Evolutionary conservation across 768 basidiomycete genomes (phyloP), one percentile per base, ranked within the genome.

Genomic region (Favolaschia claudopus): DNA sequence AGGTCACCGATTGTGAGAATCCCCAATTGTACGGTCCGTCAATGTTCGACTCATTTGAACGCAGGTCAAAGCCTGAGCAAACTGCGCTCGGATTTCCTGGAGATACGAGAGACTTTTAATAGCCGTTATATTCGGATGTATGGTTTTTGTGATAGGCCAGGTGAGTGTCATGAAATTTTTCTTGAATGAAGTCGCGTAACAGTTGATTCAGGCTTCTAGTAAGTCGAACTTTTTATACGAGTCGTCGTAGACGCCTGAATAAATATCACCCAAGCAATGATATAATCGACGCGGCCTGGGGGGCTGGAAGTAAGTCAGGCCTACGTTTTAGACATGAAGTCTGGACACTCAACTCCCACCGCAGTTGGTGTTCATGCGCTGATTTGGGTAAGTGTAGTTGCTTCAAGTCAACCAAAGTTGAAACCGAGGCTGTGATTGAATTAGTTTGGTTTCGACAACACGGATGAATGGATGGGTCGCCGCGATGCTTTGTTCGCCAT

Each of bases 331-430:
- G 17, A 27, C n/a, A 7, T n/a, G 5, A 13, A 1, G 19, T 25
- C 17, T n/a, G 10, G 20, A 14, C 28, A 42, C 47, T 54, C 19
- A 55, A 29, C 24, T 25, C 15, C 15, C 36, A 43, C 50, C 45
- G n/a, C 46, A 64, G 70, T 91, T 25, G 89, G 90, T 40, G 86
- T 92, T 6, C 89, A 91, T 60, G 87, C 88, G 15, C 73, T 91
- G 19, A 84, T 92, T 59, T 91, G 89, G 89, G 89, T 89, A 66
- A 64, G 80, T 48, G 45, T 19, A 31, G 24, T 36, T n/a, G 39
- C n/a, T 25, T 52, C 12, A 31, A 25, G n/a, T 29, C 27, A 9
- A 43, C 29, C 32, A 39, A 22, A 54, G 22, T 37, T 27, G 17
- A 47, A 49, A 34, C 31, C 37, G 58, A 40, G n/a, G n/a, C n/a